phyloP scores from a whole-genome alignment of 2,329 filamentous ascomycete genomes.

The Arthrobotrys iridis region DNA sequence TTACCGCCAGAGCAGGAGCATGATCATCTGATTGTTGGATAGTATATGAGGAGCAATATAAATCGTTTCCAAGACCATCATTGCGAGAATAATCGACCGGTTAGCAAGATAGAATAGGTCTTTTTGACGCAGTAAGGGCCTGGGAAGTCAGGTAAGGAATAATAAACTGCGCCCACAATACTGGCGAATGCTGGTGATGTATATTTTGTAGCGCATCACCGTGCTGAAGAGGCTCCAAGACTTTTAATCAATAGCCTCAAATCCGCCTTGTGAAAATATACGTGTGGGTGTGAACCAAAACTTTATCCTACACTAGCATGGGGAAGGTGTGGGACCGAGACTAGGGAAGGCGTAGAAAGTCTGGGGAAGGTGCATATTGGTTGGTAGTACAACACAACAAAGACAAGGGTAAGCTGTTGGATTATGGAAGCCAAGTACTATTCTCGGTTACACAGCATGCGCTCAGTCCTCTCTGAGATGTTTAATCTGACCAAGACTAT shows the following conservation, averaged over 20 bases:
- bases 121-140: slow-evolving; percentile 31
- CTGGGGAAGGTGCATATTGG: too few species aligned
- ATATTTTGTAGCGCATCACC: neutral
- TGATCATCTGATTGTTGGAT: slow-evolving; percentile 16
- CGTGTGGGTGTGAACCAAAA: slow-evolving; percentile 1
- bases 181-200: neutral
- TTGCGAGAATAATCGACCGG: slow-evolving; percentile 33
- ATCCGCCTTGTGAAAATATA: neutral
- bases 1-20: slow-evolving; percentile 2
- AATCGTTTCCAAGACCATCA: slow-evolving; percentile 22
- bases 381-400: neutral
- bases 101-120: slow-evolving; percentile 29
- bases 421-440: neutral
- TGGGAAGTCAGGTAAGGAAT: slow-evolving; percentile 33
- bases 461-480: neutral
- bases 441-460: neutral
- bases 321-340: neutral
- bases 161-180: neutral
- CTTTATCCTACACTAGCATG: neutral
- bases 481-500: neutral
- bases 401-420: neutral
- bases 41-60: slow-evolving; percentile 28
- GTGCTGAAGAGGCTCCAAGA: neutral
- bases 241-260: neutral
- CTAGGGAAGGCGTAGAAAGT: neutral